phyloP scores from a whole-genome alignment of 768 basidiomycete species.

The Postia placenta region DNA sequence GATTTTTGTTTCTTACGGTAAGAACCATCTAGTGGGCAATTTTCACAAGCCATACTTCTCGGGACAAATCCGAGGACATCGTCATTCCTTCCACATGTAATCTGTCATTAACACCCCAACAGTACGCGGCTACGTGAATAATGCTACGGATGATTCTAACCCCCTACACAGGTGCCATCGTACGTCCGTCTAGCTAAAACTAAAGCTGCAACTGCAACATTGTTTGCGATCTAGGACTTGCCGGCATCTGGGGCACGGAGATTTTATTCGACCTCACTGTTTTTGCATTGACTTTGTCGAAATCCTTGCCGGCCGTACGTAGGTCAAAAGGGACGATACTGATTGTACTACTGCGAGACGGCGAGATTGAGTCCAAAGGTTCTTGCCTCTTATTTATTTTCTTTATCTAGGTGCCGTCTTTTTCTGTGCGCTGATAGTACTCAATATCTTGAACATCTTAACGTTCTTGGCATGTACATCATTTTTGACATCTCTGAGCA shows the following conservation, averaged over 20 bases:
- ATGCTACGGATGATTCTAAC: background rate
- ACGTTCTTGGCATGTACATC: background rate
- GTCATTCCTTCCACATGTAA: too few relatives aligned
- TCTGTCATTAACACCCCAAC: too few relatives aligned
- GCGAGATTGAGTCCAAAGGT: background rate
- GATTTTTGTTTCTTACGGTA: too few relatives aligned
- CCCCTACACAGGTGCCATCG: background rate
- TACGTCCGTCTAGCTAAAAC: too few relatives aligned
- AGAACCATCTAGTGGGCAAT: background rate
- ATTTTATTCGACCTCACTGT: background rate
- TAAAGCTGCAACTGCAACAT: too few relatives aligned
- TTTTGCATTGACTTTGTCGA: background rate
- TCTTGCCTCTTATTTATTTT: background rate
- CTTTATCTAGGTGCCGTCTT: background rate
- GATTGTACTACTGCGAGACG: background rate
- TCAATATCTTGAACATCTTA: background rate
- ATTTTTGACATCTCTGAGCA: too few relatives aligned
- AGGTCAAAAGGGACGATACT: background rate
- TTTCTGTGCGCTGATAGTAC: background rate
- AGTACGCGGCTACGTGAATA: too few relatives aligned
- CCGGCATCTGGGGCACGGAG: background rate
- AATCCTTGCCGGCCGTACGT: background rate
- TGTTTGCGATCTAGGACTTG: background rate
- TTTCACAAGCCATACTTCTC: background rate
- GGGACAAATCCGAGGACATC: too few relatives aligned